Evolutionary conservation across 176 grass and related monocot genomes (phyloP), one percentile per base, ranked within the genome.

Genomic region (Musa troglodytarum): DNA sequence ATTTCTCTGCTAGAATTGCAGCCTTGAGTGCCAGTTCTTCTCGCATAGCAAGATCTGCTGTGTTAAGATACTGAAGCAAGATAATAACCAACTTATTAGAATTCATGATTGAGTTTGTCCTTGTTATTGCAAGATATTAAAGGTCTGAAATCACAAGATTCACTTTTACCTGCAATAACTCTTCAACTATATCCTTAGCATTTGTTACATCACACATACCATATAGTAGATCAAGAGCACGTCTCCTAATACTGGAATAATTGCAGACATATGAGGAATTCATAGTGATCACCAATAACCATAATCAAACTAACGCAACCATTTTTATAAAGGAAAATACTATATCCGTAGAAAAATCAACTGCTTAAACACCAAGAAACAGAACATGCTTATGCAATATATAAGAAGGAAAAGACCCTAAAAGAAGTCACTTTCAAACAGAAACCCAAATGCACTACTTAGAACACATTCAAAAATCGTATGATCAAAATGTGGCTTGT

Each of bases 161-260:
- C 73, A 68, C 19, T 66, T 74, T 4, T 91, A 99, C 95, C 95
- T 94, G 90, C 86, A 99, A 84, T 59, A 99, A 92, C 76, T 99
- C 95, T 76, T 99, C 95, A 0, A 99, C 95, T 80, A 99, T 99
- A 87, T 99, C 95, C 81, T 94, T 99, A 1, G 95, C 95, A 64
- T 99, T 99, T 62, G 90, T 94, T 69, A 99, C 86, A 84, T 99
- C 95, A 81, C 95, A 99, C 90, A 99, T 99, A 57, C 95, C 95
- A 84, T 99, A 99, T 23, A 99, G 67, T 69, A 99, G 82, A 92
- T 99, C 95, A 77, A 99, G 95, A 86, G 95, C 90, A 63, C 95
- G 87, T 54, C 90, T 88, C 86, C 95, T 87, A 89, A 99, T 99
- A 76, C 95, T 99, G 90, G 80, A 97, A 64, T 63, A 65, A 15